Conservation (phyloP, 108 stramenopile species). For the Pseudonitzschia multistriata region DNA sequence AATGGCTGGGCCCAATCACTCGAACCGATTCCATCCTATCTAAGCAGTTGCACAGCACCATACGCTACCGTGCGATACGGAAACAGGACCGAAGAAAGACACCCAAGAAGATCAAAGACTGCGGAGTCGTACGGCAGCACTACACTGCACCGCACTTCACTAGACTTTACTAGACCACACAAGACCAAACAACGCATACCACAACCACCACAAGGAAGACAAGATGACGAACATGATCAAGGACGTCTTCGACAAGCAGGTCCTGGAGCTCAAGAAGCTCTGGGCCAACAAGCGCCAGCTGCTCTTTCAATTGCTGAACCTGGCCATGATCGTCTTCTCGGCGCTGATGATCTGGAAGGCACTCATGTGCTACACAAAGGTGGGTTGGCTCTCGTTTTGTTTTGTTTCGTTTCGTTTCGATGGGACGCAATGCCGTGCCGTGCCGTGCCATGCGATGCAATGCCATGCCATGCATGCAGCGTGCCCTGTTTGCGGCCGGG, state of each 20-base stretch:
- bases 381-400: conserved; percentile 22
- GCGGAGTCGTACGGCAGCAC: no score
- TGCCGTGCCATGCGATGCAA: not conserved
- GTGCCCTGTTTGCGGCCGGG: no score
- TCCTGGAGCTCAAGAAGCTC: conserved; percentile 97
- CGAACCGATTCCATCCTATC: no score
- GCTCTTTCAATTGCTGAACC: conserved; percentile 92
- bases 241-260: conserved; percentile 88
- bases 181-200: not conserved
- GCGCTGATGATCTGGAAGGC: conserved; percentile 99
- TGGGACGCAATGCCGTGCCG: not conserved
- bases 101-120: no score
- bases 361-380: conserved; percentile 96
- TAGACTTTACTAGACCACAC: no score
- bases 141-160: no score
- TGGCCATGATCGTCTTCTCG: conserved; percentile 99
- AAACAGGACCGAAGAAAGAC: no score
- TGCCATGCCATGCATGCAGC: no score
- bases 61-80: no score
- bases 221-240: conserved; percentile 59
- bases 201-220: not conserved
- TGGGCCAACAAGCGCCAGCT: conserved; percentile 98
- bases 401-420: not conserved
- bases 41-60: no score
- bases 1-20: no score